phyloP scores from a whole-genome alignment of 2,329 filamentous ascomycete genomes.

The Nemania diffusa region DNA sequence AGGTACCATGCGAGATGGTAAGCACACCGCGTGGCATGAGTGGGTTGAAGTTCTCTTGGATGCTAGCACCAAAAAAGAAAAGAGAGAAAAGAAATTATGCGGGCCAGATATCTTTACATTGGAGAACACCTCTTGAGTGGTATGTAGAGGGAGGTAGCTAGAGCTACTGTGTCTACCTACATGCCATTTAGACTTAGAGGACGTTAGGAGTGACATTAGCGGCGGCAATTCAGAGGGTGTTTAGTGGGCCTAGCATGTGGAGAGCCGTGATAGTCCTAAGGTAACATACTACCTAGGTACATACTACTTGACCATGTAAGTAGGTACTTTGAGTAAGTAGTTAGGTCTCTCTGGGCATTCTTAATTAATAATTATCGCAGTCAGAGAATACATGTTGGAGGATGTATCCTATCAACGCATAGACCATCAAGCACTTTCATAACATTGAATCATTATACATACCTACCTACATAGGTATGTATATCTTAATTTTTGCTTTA shows the following conservation, averaged over 20 bases:
- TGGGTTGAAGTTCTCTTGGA: neutral
- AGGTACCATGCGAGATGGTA: neutral
- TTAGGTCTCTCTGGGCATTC: no score
- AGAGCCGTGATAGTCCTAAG: no score
- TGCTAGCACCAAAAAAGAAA: conserved; percentile 9
- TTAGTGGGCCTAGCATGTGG: conserved; percentile 18
- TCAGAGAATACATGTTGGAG: no score
- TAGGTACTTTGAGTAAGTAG: no score
- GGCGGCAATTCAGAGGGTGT: conserved; percentile 29
- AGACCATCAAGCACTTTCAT: no score
- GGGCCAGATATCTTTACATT: conserved; percentile 22
- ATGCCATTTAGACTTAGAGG: neutral
- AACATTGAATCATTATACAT: neutral
- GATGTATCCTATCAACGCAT: no score
- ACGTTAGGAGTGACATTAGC: conserved; percentile 31
- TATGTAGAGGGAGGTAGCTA: neutral
- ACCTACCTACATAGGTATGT: neutral
- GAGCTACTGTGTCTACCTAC: neutral
- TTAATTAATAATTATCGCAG: no score
- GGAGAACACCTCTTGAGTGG: conserved; percentile 1
- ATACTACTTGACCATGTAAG: no score
- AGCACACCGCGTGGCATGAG: conserved; percentile 17
- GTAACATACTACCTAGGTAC: no score
- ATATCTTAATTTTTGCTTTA: no score
- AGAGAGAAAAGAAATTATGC: conserved; percentile 17